Base-by-base conservation (phyloP, 345 rosid genomes). In the Kernera saxatilis region DNA sequence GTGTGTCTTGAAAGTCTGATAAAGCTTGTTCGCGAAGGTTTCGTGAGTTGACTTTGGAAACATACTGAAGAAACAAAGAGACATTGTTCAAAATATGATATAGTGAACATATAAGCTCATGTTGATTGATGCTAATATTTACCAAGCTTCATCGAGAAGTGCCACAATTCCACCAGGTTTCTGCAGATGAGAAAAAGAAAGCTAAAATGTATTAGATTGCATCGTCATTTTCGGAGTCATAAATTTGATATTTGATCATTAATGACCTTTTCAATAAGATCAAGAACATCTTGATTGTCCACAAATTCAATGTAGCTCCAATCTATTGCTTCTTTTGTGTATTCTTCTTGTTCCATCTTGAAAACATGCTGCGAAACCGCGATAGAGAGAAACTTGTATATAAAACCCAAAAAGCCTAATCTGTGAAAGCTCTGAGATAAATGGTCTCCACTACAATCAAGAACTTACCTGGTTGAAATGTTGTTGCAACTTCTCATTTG, bases 21-120 rank as follows among this genome's bases (percentile, higher is more conserved):
- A 91, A 25, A 94, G 93, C 87, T 88, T 94, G 69, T 91, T 89
- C 1, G 97, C 69, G 78, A 94, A 94, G 49, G 99, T 94, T 78
- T 94, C 99, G 39, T 94, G 99, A 4, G 99, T 94, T 60, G 99
- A 94, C 83, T 94, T 93, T 8, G 99, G 99, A 74, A 94, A 94
- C 99, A 94, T 94, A 74, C 99, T 94, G 87, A 62, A 84, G 13
- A 72, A 72, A 35, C 1, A 4, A 36, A 12, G n/a, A 36, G 5
- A 11, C 40, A 11, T 3, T 36, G 14, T 36, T 36, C 11, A 0
- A 36, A 36, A 12, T 13, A 37, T 37, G 15, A 37, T 3, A 13
- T 37, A 37, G 13, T 12, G 15, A 37, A 37, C 48, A 74, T 23
- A n/a, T n/a, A n/a, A n/a, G 56, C 41, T 32, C 8, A 19, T 55